Conservation (phyloP, 2,329 filamentous ascomycete species). For the Dothistroma pini region DNA sequence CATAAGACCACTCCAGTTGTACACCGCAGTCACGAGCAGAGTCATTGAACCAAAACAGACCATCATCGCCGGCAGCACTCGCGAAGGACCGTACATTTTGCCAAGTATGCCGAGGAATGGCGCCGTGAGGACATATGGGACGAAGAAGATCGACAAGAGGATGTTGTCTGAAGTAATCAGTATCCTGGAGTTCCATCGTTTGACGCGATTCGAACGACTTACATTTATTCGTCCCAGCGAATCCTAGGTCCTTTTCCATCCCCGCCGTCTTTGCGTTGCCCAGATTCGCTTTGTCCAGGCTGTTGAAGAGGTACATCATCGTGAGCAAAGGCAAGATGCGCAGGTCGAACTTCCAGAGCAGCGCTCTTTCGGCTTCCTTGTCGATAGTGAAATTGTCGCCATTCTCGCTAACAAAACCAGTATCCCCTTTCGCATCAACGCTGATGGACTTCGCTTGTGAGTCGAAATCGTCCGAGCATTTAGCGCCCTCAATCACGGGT, state of each 20-base stretch:
- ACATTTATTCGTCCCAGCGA: constrained; percentile 53
- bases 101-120: constrained; percentile 63
- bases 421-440: constrained; percentile 19
- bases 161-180: constrained; percentile 54
- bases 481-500: constrained; percentile 10
- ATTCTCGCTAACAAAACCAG: constrained; percentile 22
- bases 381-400: constrained; percentile 37
- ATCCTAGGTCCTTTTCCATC: constrained; percentile 53
- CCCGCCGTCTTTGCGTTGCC: constrained; percentile 45
- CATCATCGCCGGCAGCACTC: constrained; percentile 57
- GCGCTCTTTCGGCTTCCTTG: constrained; percentile 44
- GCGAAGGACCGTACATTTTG: constrained; percentile 63
- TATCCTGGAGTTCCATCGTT: neutral
- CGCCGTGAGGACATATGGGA: constrained; percentile 69
- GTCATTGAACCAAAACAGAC: constrained; percentile 64
- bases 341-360: constrained; percentile 55
- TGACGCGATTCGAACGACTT: neutral
- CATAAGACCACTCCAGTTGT: constrained; percentile 64
- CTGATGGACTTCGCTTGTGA: constrained; percentile 16
- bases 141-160: constrained; percentile 68
- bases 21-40: constrained; percentile 53
- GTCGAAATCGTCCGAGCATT: constrained; percentile 5
- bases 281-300: constrained; percentile 46
- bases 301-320: constrained; percentile 59
- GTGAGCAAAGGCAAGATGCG: constrained; percentile 56